These are phyloP conservation scores for Xylaria scruposa DNA, from an alignment of 495 filamentous ascomycete genomes.

Conservation along the genomic window DNA sequence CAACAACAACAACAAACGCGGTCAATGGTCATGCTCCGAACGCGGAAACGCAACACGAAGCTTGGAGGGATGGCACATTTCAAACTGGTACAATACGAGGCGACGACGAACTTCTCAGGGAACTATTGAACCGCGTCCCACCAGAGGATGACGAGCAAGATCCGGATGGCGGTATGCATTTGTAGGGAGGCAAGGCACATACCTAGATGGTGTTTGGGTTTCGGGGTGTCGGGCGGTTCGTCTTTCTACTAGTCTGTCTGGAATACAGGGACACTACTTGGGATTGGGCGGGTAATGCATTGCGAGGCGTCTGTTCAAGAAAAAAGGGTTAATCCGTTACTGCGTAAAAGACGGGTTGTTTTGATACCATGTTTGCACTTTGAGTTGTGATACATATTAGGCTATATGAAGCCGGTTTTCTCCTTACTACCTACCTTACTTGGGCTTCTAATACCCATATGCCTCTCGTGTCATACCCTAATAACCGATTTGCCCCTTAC, in stretches of 20 bases:
- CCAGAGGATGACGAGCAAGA: constrained; percentile 48
- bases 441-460: not conserved
- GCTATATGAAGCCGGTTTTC: not conserved
- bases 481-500: not conserved
- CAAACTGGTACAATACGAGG: constrained; percentile 55
- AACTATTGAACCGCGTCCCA: constrained; percentile 44
- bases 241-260: not conserved
- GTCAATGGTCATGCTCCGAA: constrained; percentile 43
- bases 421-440: no score
- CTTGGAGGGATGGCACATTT: constrained; percentile 64
- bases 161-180: constrained; percentile 68
- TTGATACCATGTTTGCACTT: not conserved
- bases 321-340: not conserved
- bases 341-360: not conserved
- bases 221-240: not conserved
- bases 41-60: constrained; percentile 34
- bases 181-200: constrained; percentile 48
- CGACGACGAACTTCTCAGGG: constrained; percentile 56
- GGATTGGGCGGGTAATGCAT: constrained; percentile 15
- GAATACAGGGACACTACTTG: not conserved
- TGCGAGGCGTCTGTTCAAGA: constrained; percentile 21
- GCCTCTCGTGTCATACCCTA: no score
- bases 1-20: constrained; percentile 27
- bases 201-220: not conserved
- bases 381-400: not conserved